Evolutionary conservation across 163 green algal species (phyloP).

Genomic region (Prototheca wickerhamii): DNA sequence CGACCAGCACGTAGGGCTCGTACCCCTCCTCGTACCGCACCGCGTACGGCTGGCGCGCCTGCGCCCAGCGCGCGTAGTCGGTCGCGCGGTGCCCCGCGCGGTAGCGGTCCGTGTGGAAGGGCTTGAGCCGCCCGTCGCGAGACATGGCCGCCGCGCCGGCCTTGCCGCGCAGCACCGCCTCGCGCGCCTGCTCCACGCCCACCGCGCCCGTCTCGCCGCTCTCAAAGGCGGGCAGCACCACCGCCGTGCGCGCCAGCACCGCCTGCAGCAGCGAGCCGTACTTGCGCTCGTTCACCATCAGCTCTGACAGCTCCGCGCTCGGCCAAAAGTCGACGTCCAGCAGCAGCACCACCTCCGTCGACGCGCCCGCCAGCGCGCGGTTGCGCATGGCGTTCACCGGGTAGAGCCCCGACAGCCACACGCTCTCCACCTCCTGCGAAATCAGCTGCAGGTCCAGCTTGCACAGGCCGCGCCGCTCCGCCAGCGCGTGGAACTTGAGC

Average conservation of each 20-base stretch:
- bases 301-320: slow-evolving; percentile 21
- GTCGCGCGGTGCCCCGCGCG: slow-evolving; percentile 28
- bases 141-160: slow-evolving; percentile 25
- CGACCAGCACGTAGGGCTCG: slow-evolving; percentile 53
- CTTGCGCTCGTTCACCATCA: slow-evolving; percentile 20
- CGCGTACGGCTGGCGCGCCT: slow-evolving; percentile 27
- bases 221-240: slow-evolving; percentile 56
- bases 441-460: slow-evolving; percentile 44
- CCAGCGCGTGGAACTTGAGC: slow-evolving; percentile 25
- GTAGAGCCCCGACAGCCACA: slow-evolving; percentile 36
- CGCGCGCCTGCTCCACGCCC: slow-evolving; percentile 30
- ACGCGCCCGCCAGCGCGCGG: slow-evolving; percentile 36
- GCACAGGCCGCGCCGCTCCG: slow-evolving; percentile 32
- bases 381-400: slow-evolving; percentile 56
- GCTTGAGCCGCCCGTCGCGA: slow-evolving; percentile 30
- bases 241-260: slow-evolving; percentile 12
- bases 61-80: slow-evolving; percentile 44
- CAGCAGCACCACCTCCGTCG: slow-evolving; percentile 44
- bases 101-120: slow-evolving; percentile 35
- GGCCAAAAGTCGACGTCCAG: slow-evolving; percentile 57
- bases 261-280: slow-evolving; percentile 28
- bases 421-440: slow-evolving; percentile 31
- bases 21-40: slow-evolving; percentile 42
- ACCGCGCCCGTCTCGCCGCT: slow-evolving; percentile 26
- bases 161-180: slow-evolving; percentile 28